A percentile compares a stretch with the other conserved stretches of the same genome.
Evolutionary conservation across 768 basidiomycete genomes (phyloP).

Genomic region (Sporobolomyces phaffii): DNA sequence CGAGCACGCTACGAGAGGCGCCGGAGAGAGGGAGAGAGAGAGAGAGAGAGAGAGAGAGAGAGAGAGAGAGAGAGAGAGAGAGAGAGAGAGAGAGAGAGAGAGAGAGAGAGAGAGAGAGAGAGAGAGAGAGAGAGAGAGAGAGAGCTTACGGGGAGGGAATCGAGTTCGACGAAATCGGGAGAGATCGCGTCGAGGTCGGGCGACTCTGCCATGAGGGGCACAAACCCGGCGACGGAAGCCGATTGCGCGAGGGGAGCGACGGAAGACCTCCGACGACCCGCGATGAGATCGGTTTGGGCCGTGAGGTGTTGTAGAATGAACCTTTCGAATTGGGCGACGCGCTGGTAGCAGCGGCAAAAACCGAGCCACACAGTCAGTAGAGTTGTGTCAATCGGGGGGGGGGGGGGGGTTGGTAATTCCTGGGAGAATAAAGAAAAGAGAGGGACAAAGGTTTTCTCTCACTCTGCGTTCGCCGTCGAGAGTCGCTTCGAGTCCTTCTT

Average conservation of each 20-base stretch:
- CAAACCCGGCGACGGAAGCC: constrained; percentile 11
- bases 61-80: too few species aligned
- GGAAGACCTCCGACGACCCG: constrained; percentile 18
- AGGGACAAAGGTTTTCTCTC: too few species aligned
- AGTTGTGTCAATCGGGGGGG: too few species aligned
- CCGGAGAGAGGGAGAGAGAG: too few species aligned
- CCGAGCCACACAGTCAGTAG: background rate
- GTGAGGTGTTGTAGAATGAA: constrained; percentile 38
- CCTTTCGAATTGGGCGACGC: constrained; percentile 35
- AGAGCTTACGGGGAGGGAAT: constrained; percentile 17
- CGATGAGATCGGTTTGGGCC: constrained; percentile 8
- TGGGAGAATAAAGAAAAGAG: background rate
- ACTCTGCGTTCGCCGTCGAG: constrained; percentile 39
- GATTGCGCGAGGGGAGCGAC: constrained; percentile 8
- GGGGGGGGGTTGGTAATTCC: too few species aligned
- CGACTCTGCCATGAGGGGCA: constrained; percentile 24
- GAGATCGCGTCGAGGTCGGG: constrained; percentile 26
- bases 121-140: background rate
- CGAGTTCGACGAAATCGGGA: constrained; percentile 31
- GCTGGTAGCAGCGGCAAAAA: constrained; percentile 1
- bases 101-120: too few species aligned
- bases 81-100: too few species aligned
- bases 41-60: too few species aligned
- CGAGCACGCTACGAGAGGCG: too few species aligned
- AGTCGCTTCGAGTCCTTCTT: constrained; percentile 18